A percentile compares a stretch with the other conserved stretches of the same genome.
Evolutionary conservation across 2,329 filamentous ascomycete species (phyloP).

Genomic region (Elsinoe perseae): DNA sequence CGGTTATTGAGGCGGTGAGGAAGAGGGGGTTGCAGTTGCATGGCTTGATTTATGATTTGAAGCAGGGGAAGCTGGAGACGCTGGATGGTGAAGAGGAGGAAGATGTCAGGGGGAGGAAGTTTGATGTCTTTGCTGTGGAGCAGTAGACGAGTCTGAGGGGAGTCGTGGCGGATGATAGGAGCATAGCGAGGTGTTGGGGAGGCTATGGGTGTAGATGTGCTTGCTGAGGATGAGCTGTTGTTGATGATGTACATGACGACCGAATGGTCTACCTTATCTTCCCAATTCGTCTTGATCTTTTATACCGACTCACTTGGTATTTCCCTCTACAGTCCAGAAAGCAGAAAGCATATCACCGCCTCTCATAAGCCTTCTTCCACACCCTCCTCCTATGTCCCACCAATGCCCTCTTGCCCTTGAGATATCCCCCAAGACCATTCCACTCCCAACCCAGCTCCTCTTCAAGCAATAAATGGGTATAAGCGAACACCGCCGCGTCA

Average conservation of each 20-base stretch:
- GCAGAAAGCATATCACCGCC: too few relatives aligned
- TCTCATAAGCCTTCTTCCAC: constrained; percentile 26
- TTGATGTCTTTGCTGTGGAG: constrained; percentile 18
- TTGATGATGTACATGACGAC: constrained; percentile 7
- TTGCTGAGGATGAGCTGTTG: too few relatives aligned
- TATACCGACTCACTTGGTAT: background rate
- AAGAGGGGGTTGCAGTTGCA: constrained; percentile 67
- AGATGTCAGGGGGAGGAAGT: constrained; percentile 18
- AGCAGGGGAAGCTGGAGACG: constrained; percentile 46
- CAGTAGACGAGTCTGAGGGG: background rate
- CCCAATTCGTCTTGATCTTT: background rate
- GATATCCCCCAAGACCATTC: constrained; percentile 48
- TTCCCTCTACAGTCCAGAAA: background rate
- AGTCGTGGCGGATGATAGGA: too few relatives aligned
- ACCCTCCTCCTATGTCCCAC: constrained; percentile 57
- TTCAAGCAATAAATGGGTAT: constrained; percentile 72
- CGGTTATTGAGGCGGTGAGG: constrained; percentile 61
- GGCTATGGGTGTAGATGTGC: background rate
- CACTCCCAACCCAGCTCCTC: constrained; percentile 57
- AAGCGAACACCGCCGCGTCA: constrained; percentile 84
- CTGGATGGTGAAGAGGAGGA: constrained; percentile 37
- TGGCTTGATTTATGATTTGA: constrained; percentile 67
- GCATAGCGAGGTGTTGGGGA: constrained; percentile 1
- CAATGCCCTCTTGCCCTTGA: constrained; percentile 55
- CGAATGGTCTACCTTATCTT: background rate